A percentile compares a stretch with the other conserved stretches of the same genome.
Evolutionary conservation across 2,329 filamentous ascomycete species (phyloP).

Genomic region (Aschersonia sp.): DNA sequence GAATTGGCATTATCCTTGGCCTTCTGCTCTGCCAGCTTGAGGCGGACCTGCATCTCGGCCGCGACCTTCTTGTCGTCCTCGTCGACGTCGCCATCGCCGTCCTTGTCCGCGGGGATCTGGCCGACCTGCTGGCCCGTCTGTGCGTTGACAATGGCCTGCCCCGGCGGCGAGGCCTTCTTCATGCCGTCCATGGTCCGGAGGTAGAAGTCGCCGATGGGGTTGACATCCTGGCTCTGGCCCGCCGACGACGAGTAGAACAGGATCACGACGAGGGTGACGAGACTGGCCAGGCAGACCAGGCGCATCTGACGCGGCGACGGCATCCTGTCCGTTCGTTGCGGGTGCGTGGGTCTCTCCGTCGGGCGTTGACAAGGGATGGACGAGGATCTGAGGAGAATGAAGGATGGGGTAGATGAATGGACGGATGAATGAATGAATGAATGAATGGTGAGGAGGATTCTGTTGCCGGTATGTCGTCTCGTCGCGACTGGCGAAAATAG

Average conservation of each 20-base stretch:
- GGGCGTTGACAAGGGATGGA: not conserved
- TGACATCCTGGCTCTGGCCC: conserved; percentile 30
- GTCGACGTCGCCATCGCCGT: conserved; percentile 39
- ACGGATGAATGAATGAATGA: too few species aligned
- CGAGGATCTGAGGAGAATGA: not conserved
- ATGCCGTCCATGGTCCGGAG: conserved; percentile 43
- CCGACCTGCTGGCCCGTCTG: conserved; percentile 22
- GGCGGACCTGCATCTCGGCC: conserved; percentile 39
- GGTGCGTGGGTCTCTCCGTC: not conserved
- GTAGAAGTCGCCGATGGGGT: conserved; percentile 40
- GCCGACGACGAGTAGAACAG: conserved; percentile 60
- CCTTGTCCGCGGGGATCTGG: conserved; percentile 29
- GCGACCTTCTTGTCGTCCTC: conserved; percentile 39
- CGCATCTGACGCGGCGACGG: conserved; percentile 56
- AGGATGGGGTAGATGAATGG: not conserved
- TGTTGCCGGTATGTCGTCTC: too few species aligned
- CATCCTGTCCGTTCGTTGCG: conserved; percentile 28
- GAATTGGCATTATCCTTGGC: conserved; percentile 47
- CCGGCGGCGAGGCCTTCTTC: conserved; percentile 18
- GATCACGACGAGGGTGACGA: conserved; percentile 46
- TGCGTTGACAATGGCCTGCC: conserved; percentile 25
- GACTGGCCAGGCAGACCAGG: conserved; percentile 42
- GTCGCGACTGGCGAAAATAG: too few species aligned
- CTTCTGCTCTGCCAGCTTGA: conserved; percentile 54
- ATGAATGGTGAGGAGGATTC: too few species aligned